Percentiles rank a stretch among this genome's conserved stretches.
Conservation (phyloP, 805 yeast species). For the Diddensiella santjacobensis region DNA sequence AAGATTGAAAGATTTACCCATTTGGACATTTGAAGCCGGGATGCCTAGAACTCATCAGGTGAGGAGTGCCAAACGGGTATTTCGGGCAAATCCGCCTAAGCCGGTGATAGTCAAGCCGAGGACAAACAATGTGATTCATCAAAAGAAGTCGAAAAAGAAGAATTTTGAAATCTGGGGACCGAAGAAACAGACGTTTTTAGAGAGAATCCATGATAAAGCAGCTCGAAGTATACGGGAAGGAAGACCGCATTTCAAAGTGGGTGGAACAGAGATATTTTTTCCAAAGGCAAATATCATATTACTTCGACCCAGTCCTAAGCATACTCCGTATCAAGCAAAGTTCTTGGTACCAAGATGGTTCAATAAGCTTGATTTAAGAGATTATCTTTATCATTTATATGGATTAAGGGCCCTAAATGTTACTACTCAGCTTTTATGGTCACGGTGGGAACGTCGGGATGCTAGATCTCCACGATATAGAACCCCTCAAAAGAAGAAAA, state of each 20-base stretch:
- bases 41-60: slow-evolving; percentile 3
- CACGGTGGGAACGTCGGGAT: slow-evolving; percentile 59
- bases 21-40: no score
- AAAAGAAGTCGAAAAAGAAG: not conserved
- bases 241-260: slow-evolving; percentile 77
- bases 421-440: slow-evolving; percentile 79
- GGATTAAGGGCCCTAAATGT: slow-evolving; percentile 86
- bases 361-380: slow-evolving; percentile 91
- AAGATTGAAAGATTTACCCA: no score
- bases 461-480: slow-evolving; percentile 65
- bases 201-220: slow-evolving; percentile 14
- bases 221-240: slow-evolving; percentile 35
- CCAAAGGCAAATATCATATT: slow-evolving; percentile 81
- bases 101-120: slow-evolving; percentile 20
- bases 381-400: slow-evolving; percentile 84
- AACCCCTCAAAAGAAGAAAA: slow-evolving; percentile 79
- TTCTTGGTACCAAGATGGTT: slow-evolving; percentile 91
- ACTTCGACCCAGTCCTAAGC: slow-evolving; percentile 90
- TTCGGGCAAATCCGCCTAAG: slow-evolving; percentile 19
- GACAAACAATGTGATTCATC: not conserved
- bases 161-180: not conserved
- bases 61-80: slow-evolving; percentile 9
- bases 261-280: slow-evolving; percentile 71
- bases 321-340: slow-evolving; percentile 95
- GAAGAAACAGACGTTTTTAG: slow-evolving; percentile 1